Evolutionary conservation across 352 stramenopile species (phyloP), one percentile per base, ranked within the genome.

Genomic region (Plasmopara viticola): DNA sequence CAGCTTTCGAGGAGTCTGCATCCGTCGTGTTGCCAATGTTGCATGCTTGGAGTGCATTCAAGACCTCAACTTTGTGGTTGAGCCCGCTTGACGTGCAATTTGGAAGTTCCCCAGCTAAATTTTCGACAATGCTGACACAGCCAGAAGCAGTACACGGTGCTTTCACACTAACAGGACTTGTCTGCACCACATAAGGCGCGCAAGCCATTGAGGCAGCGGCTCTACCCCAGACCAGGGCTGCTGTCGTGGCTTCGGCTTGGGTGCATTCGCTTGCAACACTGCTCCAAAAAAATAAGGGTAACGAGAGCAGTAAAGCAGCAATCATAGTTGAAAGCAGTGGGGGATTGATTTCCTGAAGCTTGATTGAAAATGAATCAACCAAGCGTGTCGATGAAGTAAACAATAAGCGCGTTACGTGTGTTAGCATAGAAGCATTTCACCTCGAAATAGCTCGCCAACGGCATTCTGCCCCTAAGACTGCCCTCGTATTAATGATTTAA

Each of bases 1-100:
- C 28, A 31, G 20, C 15, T 13, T 7, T 52, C 9, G 39, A 41
- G 0, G 55, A 58, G 5, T 41, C 50, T 14, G 50, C 29, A 14
- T 56, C 41, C 10, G 15, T 17, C 4, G 28, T 44, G 6, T 34
- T 25, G 25, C 45, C 50, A 42, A 40, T 48, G 31, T 59, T 62
- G 37, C 62, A 68, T 7, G 29, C 2, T 28, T 52, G 51, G 28
- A 64, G 50, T 14, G 53, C 53, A 29, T 64, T 59, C n/a, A 59
- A 37, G 6, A 62, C 46, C 29, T 66, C 41, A 28, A 61, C 56
- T 37, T 67, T 67, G 58, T 59, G 56, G 53, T 70, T 67, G 29
- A 59, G 44, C 5, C 61, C 61, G n/a, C 40, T 57, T 40, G 56
- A 59, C 8, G 47, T 60, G 54, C 62, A 71, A 46, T 61, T 44